Evolutionary conservation across 2,329 filamentous ascomycete genomes (phyloP), one percentile per base, ranked within the genome.

Genomic region (Coniochaeta prunicola): DNA sequence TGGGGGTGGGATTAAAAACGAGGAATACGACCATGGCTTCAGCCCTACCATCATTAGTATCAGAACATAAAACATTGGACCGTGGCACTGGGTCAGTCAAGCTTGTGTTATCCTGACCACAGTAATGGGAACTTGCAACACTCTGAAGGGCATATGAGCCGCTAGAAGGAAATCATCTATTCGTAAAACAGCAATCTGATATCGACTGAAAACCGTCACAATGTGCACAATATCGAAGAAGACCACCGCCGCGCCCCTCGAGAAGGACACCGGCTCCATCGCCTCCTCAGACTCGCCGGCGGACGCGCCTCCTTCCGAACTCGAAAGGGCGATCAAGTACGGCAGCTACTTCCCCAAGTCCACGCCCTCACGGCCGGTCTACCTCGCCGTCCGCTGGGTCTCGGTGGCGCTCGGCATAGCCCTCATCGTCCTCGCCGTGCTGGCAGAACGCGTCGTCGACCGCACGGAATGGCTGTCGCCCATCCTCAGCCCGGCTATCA

Each of bases 401-500:
- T 36, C 33, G 26, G 53, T n/a, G 9, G 17, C 30, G 2, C 33
- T 54, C 3, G 53, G 30, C 30, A 33, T 54, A 2, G 30, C 24
- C 30, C 30, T 34, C 7, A 34, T 54, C 30, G 17, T 26, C 4
- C 53, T 54, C 17, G 30, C 53, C 30, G 53, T 54, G 8, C 4
- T 36, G 4, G 53, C 53, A 15, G 13, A 19, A 2, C 30, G 30
- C 28, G n/a, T 26, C 30, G 19, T 54, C 9, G 3, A 54, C 53
- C 53, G 53, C 30, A 13, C 26, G 48, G 24, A 30, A 8, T 53
- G 48, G 48, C 2, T 53, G 53, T 54, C 53, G 53, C 53, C 53
- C 33, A 54, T 54, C 30, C 53, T 54, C 33, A 34, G 30, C n/a
- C 53, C 53, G 19, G 53, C 53, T 17, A 54, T 54, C 53, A 54